These are phyloP conservation scores for Stentor coeruleus DNA, from an alignment of 73 alveolate species.

Conservation along the genomic window DNA sequence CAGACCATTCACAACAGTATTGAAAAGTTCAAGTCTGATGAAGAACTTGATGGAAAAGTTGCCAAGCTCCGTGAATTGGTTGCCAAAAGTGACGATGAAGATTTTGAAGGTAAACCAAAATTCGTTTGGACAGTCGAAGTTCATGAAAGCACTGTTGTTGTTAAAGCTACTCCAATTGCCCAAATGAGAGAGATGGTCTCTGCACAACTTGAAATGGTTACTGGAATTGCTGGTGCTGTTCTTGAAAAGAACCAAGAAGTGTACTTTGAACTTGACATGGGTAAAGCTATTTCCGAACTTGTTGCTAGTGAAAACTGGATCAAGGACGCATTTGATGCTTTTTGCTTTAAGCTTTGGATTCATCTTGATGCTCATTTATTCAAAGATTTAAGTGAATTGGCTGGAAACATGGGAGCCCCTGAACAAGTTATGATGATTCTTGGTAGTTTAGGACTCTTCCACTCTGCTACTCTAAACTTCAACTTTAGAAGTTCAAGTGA, in stretches of 20 bases:
- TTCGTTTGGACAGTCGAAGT: not conserved
- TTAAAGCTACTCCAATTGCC: not conserved
- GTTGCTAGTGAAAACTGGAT: not conserved
- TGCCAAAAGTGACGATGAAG: not conserved
- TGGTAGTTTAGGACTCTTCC: not conserved
- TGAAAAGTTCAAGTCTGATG: not conserved
- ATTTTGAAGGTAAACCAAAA: not conserved
- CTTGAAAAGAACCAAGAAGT: not conserved
- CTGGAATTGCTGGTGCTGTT: not conserved
- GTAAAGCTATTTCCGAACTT: not conserved
- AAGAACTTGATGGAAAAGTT: not conserved
- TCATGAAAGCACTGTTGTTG: not conserved
- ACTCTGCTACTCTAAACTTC: not conserved
- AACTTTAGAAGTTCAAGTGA: not conserved
- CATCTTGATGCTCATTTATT: not conserved
- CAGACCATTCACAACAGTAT: not conserved
- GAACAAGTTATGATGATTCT: not conserved
- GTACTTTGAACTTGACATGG: not conserved
- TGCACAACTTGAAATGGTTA: slow-evolving; percentile 1
- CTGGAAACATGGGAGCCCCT: not conserved
- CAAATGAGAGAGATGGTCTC: not conserved
- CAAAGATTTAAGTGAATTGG: not conserved
- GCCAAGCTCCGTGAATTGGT: not conserved
- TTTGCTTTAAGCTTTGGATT: slow-evolving; percentile 1
- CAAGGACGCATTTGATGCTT: not conserved